Conservation (phyloP, 768 basidiomycete genomes). For the Lentinula edodes region DNA sequence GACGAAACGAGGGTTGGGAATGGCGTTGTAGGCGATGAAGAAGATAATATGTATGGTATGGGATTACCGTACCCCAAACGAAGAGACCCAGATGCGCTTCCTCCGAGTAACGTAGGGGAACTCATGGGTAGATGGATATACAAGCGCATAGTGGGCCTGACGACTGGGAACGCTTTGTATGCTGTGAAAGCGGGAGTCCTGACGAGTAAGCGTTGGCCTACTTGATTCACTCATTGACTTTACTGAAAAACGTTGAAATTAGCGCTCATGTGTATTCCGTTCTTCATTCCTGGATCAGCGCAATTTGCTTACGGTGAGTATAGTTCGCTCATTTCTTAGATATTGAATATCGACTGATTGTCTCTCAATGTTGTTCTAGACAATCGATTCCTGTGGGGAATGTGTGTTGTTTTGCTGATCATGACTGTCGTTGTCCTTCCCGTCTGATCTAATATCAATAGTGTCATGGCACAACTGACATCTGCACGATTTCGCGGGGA, state of each 20-base stretch:
- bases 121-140: conserved; percentile 42
- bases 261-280: conserved; percentile 59
- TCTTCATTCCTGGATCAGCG: conserved; percentile 49
- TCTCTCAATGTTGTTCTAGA: conserved; percentile 24
- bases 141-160: conserved; percentile 29
- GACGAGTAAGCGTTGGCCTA: conserved; percentile 30
- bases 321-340: neutral
- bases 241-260: neutral
- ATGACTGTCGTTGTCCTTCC: neutral
- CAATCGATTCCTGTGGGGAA: conserved; percentile 65
- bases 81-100: conserved; percentile 71
- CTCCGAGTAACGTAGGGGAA: conserved; percentile 59
- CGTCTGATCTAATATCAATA: conserved; percentile 17
- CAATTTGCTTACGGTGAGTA: conserved; percentile 51
- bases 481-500: conserved; percentile 71
- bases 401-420: conserved; percentile 40
- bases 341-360: neutral
- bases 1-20: conserved; percentile 13
- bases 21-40: conserved; percentile 29
- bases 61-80: conserved; percentile 37
- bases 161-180: conserved; percentile 58
- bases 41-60: conserved; percentile 18
- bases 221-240: neutral
- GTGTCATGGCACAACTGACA: conserved; percentile 73
- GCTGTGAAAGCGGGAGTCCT: conserved; percentile 68